A percentile compares a stretch with the other conserved stretches of the same genome.
Evolutionary conservation across 2,329 filamentous ascomycete species (phyloP).

Genomic region (Ophiostoma perfectum): DNA sequence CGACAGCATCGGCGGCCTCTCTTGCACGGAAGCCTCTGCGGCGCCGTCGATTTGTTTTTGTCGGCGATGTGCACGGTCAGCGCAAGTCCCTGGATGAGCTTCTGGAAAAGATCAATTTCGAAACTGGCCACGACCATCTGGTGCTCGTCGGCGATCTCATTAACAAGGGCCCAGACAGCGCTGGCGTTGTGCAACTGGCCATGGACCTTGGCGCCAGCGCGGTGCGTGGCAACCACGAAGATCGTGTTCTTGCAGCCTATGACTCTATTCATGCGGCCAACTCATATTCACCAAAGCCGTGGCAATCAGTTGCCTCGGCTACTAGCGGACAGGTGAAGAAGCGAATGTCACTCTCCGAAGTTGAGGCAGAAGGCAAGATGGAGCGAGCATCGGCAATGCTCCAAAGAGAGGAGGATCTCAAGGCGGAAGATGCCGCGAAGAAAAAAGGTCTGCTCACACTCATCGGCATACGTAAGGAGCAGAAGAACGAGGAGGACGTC

Average conservation of each 20-base stretch:
- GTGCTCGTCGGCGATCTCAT: slow-evolving; percentile 75
- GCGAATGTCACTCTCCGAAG: slow-evolving; percentile 4
- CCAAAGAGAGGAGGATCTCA: slow-evolving; percentile 28
- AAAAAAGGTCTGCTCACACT: background rate
- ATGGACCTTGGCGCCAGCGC: slow-evolving; percentile 69
- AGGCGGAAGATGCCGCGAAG: slow-evolving; percentile 11
- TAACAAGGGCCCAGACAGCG: slow-evolving; percentile 78
- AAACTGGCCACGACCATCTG: slow-evolving; percentile 60
- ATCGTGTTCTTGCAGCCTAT: slow-evolving; percentile 68
- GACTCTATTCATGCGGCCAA: slow-evolving; percentile 33
- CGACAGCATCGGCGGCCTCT: slow-evolving; percentile 29
- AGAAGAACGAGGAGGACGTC: slow-evolving; percentile 20
- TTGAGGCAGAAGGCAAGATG: slow-evolving; percentile 22
- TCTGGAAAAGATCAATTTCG: slow-evolving; percentile 61
- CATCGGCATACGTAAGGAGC: slow-evolving; percentile 11
- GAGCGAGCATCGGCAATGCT: slow-evolving; percentile 24
- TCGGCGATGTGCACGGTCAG: slow-evolving; percentile 94
- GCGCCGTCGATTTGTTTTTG: slow-evolving; percentile 62
- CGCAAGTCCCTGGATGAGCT: slow-evolving; percentile 59
- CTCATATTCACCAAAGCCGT: background rate
- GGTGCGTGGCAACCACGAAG: slow-evolving; percentile 91
- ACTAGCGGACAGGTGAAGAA: background rate
- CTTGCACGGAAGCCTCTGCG: slow-evolving; percentile 30
- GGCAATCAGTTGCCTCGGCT: background rate
- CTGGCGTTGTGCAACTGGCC: slow-evolving; percentile 69